Evolutionary conservation across 169 alveolate species (phyloP), one percentile per base, ranked within the genome.

Genomic region (Cystoisospora suis): DNA sequence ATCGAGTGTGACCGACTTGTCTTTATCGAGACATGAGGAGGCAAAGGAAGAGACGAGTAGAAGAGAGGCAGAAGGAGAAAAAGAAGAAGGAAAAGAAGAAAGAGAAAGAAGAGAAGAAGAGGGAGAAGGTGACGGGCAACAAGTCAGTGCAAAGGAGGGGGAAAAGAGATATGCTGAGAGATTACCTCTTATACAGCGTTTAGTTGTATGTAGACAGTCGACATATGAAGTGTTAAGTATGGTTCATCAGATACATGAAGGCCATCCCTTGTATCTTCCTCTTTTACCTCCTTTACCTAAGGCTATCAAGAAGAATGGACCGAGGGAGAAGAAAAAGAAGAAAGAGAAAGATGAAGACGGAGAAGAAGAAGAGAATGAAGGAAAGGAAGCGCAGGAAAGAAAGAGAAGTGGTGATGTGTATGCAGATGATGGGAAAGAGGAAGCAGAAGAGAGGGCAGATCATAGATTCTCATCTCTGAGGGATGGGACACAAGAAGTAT

Each of bases 211-310:
- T 34, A n/a, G 83, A 12, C 83, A 40, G 23, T 29, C 58, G 56
- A 72, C 83, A 29, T 72, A 72, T 32, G 83, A 72, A 5, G 27
- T 6, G 4, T 38, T 72, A 4, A 46, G 53, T 2, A 46, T 72
- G 23, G 83, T 72, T 27, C 83, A 38, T n/a, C 53, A 3, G 17
- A 17, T 72, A 0, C 83, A 72, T 38, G 83, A 46, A 17, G 56
- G 53, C 49, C 20, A 34, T 1, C 83, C 83, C 40, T 27, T 72
- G 27, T 40, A 17, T 9, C 83, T 72, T 20, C 83, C 83, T 40
- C 56, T 53, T 6, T 53, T 72, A 17, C 83, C 83, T 34, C 83
- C 83, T 23, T 38, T 72, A 6, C 83, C 83, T 6, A 34, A 40
- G 29, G 42, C 32, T 0, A 56, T 72, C 42, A 72, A 72, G 27